These are phyloP conservation scores for Bathelium albidoporum DNA, from an alignment of 495 filamentous ascomycete species.

Conservation along the genomic window DNA sequence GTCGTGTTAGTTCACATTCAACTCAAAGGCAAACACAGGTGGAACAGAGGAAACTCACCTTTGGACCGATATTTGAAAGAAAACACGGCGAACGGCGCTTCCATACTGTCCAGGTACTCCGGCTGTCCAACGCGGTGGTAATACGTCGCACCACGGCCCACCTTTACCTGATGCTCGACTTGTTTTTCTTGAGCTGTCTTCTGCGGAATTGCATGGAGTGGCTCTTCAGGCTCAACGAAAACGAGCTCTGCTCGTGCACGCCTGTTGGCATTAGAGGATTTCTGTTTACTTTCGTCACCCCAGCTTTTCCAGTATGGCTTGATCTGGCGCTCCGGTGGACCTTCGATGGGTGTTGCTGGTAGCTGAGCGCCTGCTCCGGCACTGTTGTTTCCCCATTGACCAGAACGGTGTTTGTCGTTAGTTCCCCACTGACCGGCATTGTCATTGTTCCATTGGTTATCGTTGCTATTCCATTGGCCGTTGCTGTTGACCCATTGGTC, in stretches of 20 bases:
- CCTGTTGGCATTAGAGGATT: neutral
- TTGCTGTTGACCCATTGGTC: neutral
- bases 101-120: slow-evolving; percentile 33
- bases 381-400: neutral
- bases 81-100: slow-evolving; percentile 40
- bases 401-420: neutral
- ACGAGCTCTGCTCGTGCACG: neutral
- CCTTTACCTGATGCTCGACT: slow-evolving; percentile 29
- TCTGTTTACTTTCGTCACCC: neutral
- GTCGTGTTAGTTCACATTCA: slow-evolving; percentile 1
- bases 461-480: neutral
- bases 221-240: slow-evolving; percentile 14
- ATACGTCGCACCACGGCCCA: slow-evolving; percentile 30
- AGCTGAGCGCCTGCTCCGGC: neutral
- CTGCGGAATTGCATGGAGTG: slow-evolving; percentile 12
- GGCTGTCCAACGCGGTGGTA: slow-evolving; percentile 28
- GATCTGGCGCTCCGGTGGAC: neutral
- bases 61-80: slow-evolving; percentile 37
- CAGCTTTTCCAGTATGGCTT: slow-evolving; percentile 16
- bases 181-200: slow-evolving; percentile 9
- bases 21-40: neutral
- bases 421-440: neutral
- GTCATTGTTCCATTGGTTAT: neutral
- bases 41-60: slow-evolving; percentile 7
- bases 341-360: neutral